A percentile compares a stretch with the other conserved stretches of the same genome.
These are phyloP conservation scores for Lichina pygmaea DNA, from an alignment of 495 filamentous ascomycete genomes.

Conservation along the genomic window DNA sequence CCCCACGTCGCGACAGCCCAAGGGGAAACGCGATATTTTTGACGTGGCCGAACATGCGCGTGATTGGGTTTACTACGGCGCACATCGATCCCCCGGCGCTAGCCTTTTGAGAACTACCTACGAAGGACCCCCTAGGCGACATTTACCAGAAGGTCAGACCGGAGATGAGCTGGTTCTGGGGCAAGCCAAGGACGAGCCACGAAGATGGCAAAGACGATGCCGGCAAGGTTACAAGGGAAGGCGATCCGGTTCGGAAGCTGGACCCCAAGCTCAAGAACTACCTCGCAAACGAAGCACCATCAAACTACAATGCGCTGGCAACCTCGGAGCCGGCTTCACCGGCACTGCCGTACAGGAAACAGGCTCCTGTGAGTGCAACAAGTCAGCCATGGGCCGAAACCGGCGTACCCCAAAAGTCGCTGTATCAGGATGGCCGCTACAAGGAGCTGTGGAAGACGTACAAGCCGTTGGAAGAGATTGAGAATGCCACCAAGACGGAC, in stretches of 20 bases:
- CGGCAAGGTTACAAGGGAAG: no score
- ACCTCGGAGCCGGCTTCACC: conserved; percentile 5
- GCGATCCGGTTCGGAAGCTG: conserved; percentile 52
- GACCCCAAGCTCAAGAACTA: conserved; percentile 66
- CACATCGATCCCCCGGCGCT: no score
- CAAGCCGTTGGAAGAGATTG: conserved; percentile 32
- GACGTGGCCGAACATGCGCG: no score
- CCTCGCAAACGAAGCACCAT: conserved; percentile 56
- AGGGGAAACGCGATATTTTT: no score
- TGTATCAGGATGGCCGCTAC: conserved; percentile 65
- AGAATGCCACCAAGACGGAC: conserved; percentile 35
- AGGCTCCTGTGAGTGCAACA: background rate
- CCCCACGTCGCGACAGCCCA: no score
- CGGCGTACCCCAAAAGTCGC: conserved; percentile 22
- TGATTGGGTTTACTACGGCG: no score
- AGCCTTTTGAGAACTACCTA: no score
- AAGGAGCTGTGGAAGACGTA: conserved; percentile 85
- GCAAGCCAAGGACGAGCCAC: no score
- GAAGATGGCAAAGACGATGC: no score
- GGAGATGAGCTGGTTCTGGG: no score
- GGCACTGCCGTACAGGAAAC: conserved; percentile 2
- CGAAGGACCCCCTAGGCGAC: no score
- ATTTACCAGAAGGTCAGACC: no score
- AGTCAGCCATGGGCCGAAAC: conserved; percentile 5
- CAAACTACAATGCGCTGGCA: conserved; percentile 29